Evolutionary conservation across 768 basidiomycete species (phyloP).

Genomic region (Arthromyces matolae): DNA sequence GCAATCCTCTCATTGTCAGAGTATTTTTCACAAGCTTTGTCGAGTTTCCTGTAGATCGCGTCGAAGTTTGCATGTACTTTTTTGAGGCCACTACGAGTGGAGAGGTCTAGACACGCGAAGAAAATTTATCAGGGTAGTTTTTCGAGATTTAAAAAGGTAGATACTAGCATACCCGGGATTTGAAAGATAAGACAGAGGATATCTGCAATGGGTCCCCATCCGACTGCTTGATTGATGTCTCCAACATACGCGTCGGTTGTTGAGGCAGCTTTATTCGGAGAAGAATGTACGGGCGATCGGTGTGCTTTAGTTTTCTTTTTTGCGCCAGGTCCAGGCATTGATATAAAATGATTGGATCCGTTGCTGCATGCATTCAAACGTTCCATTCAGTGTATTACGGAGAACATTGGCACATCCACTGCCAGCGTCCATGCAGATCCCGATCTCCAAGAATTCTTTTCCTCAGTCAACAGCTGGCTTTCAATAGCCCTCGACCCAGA

Average conservation of each 20-base stretch:
- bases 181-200: slow-evolving; percentile 48
- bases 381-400: no score
- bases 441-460: slow-evolving; percentile 19
- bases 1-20: slow-evolving; percentile 41
- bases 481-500: slow-evolving; percentile 16
- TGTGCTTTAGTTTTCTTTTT: slow-evolving; percentile 19
- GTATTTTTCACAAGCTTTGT: slow-evolving; percentile 44
- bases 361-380: no score
- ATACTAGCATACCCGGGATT: slow-evolving; percentile 43
- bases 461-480: slow-evolving; percentile 19
- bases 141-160: not conserved
- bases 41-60: slow-evolving; percentile 44
- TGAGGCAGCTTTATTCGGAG: not conserved
- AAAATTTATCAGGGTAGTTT: not conserved
- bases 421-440: not conserved
- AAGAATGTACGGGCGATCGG: not conserved
- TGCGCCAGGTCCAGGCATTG: slow-evolving; percentile 28
- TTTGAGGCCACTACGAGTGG: slow-evolving; percentile 55
- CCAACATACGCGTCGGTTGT: slow-evolving; percentile 30
- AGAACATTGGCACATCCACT: not conserved
- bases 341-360: no score
- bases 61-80: slow-evolving; percentile 59
- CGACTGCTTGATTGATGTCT: slow-evolving; percentile 44
- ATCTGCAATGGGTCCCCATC: slow-evolving; percentile 46
- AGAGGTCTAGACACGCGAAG: slow-evolving; percentile 40